Base-by-base conservation (phyloP, 768 basidiomycete species). In the Pleurotus eryngii region DNA sequence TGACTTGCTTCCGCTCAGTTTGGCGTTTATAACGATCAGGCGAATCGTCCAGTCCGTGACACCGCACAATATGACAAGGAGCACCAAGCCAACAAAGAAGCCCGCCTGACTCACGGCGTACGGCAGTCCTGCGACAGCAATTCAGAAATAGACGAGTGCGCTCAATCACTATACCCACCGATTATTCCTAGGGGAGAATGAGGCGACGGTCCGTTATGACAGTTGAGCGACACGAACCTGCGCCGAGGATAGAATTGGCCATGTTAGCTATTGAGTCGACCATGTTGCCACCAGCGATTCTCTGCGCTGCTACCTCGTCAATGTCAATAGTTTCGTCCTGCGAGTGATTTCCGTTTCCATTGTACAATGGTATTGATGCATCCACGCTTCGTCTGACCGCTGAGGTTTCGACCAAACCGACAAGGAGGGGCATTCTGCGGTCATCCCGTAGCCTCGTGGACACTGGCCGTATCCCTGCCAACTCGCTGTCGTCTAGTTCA, bases 41-140 rank as follows among this genome's bases (percentile, higher is more conserved):
- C 95, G 87, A 56, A 99, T 97, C 3, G 97, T 99, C 95, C 95
- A 97, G 71, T 92, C 91, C n/a, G 97, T 98, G 40, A 97, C 81
- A 17, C 71, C 79, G 51, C 90, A 95, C 8, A 99, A 76, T 0
- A 86, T 70, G 26, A 95, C 75, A 22, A 99, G 80, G 1, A 99
- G 81, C n/a, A 89, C 24, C 18, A 97, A 72, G 11, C 97, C 97
- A 0, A 83, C 84, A 63, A 97, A 80, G 73, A 99, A 95, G 1
- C 97, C 97, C 30, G 97, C 95, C 77, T 96, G 92, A 61, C 88
- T 84, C 50, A 98, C 74, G 38, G 97, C 95, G 67, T 98, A 98
- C 1, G 97, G 97, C 9, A 99, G 75, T 49, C 95, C 94, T 93
- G 56, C 14, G 5, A 56, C 30, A 35, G 18, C 22, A 43, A 35